Evolutionary conservation across 2,329 filamentous ascomycete genomes (phyloP).

Genomic region (Aspergillus flavus): DNA sequence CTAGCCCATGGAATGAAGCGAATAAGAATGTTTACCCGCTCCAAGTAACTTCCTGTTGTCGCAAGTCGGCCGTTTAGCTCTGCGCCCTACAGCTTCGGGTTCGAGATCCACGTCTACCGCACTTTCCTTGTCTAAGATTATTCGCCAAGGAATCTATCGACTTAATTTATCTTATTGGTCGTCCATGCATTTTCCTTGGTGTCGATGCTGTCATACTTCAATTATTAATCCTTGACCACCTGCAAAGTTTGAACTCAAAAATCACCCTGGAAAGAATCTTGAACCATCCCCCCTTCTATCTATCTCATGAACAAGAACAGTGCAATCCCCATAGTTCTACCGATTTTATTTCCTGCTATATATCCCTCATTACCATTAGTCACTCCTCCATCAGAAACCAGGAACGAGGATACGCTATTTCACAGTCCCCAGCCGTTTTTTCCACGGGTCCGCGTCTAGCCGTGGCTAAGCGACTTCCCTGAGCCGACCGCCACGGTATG

Average conservation of each 20-base stretch:
- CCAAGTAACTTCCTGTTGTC: not conserved
- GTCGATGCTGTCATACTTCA: constrained; percentile 1
- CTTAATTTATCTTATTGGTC: constrained; percentile 1
- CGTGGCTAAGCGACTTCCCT: not conserved
- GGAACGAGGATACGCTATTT: not conserved
- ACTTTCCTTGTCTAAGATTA: not conserved
- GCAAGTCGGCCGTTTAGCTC: not conserved
- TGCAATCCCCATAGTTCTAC: not conserved
- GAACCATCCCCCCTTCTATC: not conserved
- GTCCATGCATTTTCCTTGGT: not conserved
- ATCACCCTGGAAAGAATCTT: not conserved
- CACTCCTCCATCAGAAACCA: not conserved
- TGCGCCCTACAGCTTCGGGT: not conserved
- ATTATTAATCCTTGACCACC: not conserved
- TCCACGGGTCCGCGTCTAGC: constrained; percentile 1
- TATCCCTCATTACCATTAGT: constrained; percentile 1
- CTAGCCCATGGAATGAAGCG: not conserved
- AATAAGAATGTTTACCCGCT: not conserved
- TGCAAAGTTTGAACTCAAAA: not conserved
- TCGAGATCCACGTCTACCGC: not conserved
- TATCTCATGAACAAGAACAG: not conserved
- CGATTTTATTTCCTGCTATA: not conserved
- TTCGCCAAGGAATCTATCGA: not conserved
- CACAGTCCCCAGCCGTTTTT: not conserved
- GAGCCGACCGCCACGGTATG: constrained; percentile 1